Conservation (phyloP, 495 filamentous ascomycete species). For the Aspergillus ellipticus region DNA sequence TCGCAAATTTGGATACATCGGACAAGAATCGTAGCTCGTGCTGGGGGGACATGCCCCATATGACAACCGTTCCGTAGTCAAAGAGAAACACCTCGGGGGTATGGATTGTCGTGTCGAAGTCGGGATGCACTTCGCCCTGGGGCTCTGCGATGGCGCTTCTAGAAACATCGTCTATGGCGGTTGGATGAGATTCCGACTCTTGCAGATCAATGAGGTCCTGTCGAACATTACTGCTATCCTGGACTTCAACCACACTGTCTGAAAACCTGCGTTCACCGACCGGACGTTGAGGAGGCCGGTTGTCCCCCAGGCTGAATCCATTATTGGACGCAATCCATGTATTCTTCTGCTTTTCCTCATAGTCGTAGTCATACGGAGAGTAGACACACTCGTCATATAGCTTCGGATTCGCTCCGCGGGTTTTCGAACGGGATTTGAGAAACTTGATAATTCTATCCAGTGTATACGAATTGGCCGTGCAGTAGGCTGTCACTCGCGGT, state of each 20-base stretch:
- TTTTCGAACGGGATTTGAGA: conserved; percentile 74
- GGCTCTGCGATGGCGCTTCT: conserved; percentile 23
- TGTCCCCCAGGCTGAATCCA: conserved; percentile 16
- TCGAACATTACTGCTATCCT: conserved; percentile 45
- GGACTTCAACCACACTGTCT: conserved; percentile 56
- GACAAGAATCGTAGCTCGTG: conserved; percentile 87
- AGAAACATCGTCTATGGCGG: conserved; percentile 22
- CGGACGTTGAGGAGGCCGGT: conserved; percentile 33
- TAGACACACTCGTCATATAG: conserved; percentile 96
- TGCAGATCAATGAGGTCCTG: conserved; percentile 53
- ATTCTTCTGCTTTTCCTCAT: conserved; percentile 38
- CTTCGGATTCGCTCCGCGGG: conserved; percentile 77
- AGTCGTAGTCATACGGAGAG: conserved; percentile 77
- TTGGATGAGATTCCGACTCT: conserved; percentile 33
- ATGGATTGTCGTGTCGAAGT: conserved; percentile 67
- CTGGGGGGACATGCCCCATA: conserved; percentile 90
- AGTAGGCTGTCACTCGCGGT: conserved; percentile 92
- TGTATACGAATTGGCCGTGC: conserved; percentile 85
- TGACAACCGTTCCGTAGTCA: conserved; percentile 99
- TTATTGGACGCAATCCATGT: conserved; percentile 21
- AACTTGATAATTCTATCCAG: conserved; percentile 84
- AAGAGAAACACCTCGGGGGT: conserved; percentile 94
- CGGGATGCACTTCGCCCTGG: conserved; percentile 27
- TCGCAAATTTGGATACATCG: conserved; percentile 93
- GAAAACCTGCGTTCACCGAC: conserved; percentile 61